A percentile compares a stretch with the other conserved stretches of the same genome.
Evolutionary conservation across 2,329 filamentous ascomycete genomes (phyloP).

Genomic region (Colletotrichum tanaceti): DNA sequence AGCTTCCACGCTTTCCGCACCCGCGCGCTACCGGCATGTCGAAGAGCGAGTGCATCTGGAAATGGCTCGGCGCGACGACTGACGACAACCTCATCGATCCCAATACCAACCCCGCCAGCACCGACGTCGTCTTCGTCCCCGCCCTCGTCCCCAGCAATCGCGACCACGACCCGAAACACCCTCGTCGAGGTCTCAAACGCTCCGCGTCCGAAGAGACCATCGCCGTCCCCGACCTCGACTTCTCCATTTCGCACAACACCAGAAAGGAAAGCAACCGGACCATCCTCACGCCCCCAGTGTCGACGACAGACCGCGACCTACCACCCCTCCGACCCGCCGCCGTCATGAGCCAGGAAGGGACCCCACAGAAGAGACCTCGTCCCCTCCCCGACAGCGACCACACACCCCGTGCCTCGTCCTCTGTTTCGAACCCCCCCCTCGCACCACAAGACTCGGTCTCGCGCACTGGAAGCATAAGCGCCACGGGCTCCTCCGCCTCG

Average conservation of each 20-base stretch:
- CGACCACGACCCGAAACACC: neutral
- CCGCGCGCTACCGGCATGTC: neutral
- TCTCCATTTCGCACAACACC: neutral
- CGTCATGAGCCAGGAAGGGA: conserved; percentile 1
- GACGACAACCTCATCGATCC: neutral
- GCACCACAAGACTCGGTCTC: neutral
- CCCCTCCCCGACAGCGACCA: neutral
- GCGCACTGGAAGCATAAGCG: neutral
- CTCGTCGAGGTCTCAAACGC: neutral
- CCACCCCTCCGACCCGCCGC: too few relatives aligned
- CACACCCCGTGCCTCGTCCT: neutral
- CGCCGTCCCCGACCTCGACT: neutral
- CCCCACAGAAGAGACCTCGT: neutral
- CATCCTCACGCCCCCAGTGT: neutral
- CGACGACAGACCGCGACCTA: neutral
- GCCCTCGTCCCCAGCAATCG: neutral
- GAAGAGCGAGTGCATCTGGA: neutral
- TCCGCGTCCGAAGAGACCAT: neutral
- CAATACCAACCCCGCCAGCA: neutral
- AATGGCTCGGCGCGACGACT: neutral
- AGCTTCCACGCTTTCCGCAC: neutral
- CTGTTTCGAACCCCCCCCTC: neutral
- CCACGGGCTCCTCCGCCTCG: neutral
- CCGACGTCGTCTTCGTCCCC: neutral
- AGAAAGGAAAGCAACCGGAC: neutral